These are phyloP conservation scores for Alternaria solani DNA, from an alignment of 2,329 filamentous ascomycete genomes.

Conservation along the genomic window DNA sequence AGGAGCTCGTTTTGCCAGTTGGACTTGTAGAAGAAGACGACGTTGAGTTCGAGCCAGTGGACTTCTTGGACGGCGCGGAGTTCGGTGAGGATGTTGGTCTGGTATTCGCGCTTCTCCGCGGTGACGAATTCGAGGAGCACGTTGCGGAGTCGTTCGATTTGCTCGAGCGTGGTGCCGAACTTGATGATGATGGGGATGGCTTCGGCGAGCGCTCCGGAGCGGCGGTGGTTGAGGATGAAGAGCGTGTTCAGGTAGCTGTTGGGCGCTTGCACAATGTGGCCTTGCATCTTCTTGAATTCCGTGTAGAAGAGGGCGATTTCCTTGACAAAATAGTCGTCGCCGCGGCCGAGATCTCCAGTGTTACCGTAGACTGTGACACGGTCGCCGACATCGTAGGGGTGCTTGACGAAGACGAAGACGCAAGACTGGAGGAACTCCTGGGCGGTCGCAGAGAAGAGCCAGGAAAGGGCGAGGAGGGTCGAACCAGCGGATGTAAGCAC, in stretches of 20 bases:
- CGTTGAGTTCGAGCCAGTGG: constrained; percentile 85
- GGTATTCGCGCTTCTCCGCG: constrained; percentile 88
- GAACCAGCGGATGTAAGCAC: constrained; percentile 91
- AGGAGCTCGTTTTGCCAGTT: constrained; percentile 96
- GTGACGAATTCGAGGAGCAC: constrained; percentile 84
- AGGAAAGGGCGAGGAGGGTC: constrained; percentile 85
- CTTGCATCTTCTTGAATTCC: constrained; percentile 98
- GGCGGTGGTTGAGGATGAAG: constrained; percentile 93
- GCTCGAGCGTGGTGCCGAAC: constrained; percentile 82
- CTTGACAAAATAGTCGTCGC: constrained; percentile 96
- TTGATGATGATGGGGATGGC: constrained; percentile 84
- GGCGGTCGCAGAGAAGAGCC: constrained; percentile 90
- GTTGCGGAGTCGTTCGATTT: constrained; percentile 82
- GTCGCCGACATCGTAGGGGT: constrained; percentile 96
- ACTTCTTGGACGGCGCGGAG: constrained; percentile 81
- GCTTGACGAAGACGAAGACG: constrained; percentile 96
- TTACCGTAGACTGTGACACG: constrained; percentile 92
- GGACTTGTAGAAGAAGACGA: constrained; percentile 97
- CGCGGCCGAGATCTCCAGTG: constrained; percentile 76
- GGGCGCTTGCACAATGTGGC: constrained; percentile 92
- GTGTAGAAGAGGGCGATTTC: constrained; percentile 93
- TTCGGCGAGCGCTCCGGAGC: constrained; percentile 87
- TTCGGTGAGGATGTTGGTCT: constrained; percentile 85
- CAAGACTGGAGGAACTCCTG: constrained; percentile 94
- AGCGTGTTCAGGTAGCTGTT: constrained; percentile 93